Base-by-base conservation (phyloP, 371 early-diverging fungal genomes). In the Rhizopus sp. region DNA sequence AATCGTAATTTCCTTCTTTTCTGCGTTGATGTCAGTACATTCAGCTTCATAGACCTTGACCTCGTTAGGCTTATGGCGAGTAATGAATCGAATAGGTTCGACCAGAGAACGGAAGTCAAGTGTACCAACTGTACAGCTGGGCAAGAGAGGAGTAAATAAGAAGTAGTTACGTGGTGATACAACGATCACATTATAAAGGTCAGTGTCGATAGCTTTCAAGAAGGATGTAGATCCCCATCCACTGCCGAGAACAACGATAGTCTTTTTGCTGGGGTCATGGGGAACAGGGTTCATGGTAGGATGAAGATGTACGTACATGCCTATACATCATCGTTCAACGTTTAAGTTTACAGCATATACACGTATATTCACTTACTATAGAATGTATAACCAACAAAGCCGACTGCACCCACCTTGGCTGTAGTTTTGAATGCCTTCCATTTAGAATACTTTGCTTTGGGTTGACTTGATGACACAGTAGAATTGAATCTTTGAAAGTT, bases 121-220 rank as follows among this genome's bases (percentile, higher is more conserved):
- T 1, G 94, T 93, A 47, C 94, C 94, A 3, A 92, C 91, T 1
- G 93, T 93, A 69, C 88, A 87, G 59, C 85, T 86, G 41, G 96
- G 94, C 45, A 95, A 78, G 51, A 96, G 70, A 17, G 96, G 96
- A 13, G 96, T 95, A 79, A 94, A 96, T 68, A 94, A 75, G 67
- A 97, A 97, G 80, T 94, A 97, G 75, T 94, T 95, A 58, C 92
- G 84, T 12, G 94, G 94, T 29, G 90, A 90, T 0, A 95, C 88
- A 16, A 93, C 87, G 5, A 89, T 86, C 33, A 92, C 91, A 46
- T 93, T 90, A 70, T 85, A 94, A 51, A 88, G 75, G 15, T 80
- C 73, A 0, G 90, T 90, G 66, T 92, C 91, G 40, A 94, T 68
- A 38, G 73, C 76, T 64, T 88, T 88, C 64, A 94, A 73, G 40